Evolutionary conservation across 768 basidiomycete genomes (phyloP), one percentile per base, ranked within the genome.

Genomic region (Amanita subjunquillea): DNA sequence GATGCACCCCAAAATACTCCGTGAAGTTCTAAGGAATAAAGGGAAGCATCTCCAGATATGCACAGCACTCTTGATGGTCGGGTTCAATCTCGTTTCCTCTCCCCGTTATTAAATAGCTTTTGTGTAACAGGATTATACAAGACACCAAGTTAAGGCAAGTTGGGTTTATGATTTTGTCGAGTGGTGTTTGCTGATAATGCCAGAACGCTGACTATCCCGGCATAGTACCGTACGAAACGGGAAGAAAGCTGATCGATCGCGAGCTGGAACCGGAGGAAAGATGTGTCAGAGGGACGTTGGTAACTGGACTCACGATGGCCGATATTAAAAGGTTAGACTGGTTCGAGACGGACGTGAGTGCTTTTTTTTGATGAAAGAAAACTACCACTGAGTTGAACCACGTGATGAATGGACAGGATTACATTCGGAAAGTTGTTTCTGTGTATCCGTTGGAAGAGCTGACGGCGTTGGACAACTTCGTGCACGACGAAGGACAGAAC

Each of bases 161-260:
- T 39, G 17, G 32, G 5, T 22, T 8, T 38, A 23, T 27, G 12
- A 15, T 38, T 23, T 10, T 22, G 36, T 17, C n/a, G 12, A 25
- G n/a, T 2, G 47, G 23, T 36, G 23, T 25, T 27, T 13, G 6
- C 20, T 20, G 10, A 8, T 27, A 12, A 15, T 20, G n/a, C 13
- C 53, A 87, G 84, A 53, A 60, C 40, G 82, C 73, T 40, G 91
- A 92, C 61, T 97, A 95, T 61, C 94, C 94, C 0, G 94, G 83
- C 0, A 74, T 96, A 23, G 62, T 95, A 9, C 80, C 87, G 1
- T 77, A 76, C 50, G 65, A 69, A 3, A 67, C 70, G 53, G 79
- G 80, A 39, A 61, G 68, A 38, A 57, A 54, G 1, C 62, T 87
- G 9, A 74, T 85, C 36, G 62, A 38, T 8, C 66, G 68, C 9